Percentiles rank a stretch among this genome's conserved stretches.
Conservation (phyloP, 441 rosid genomes). For the Biscutella laevigata region DNA sequence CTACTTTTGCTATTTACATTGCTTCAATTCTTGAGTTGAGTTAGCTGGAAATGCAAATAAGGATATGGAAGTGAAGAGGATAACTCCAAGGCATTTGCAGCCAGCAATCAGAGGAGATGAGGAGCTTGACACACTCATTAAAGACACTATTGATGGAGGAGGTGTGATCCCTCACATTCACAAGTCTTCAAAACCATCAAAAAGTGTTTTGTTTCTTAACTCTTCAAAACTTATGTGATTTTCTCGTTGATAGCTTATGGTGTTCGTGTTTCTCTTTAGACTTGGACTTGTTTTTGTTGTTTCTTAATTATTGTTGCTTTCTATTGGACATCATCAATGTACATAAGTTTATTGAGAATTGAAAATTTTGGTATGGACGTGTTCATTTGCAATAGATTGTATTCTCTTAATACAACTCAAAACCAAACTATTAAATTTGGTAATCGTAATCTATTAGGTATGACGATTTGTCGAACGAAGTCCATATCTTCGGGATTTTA, state of each 20-base stretch:
- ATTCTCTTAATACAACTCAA: too few species aligned
- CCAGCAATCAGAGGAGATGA: slow-evolving; percentile 92
- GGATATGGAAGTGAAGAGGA: slow-evolving; percentile 91
- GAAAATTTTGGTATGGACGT: too few species aligned
- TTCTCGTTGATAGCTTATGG: slow-evolving; percentile 11
- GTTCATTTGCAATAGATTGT: too few species aligned
- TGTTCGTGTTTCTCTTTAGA: slow-evolving; percentile 10
- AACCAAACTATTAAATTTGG: too few species aligned
- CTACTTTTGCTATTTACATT: slow-evolving; percentile 82
- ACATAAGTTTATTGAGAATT: slow-evolving; percentile 19
- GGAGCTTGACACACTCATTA: slow-evolving; percentile 93
- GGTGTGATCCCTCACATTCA: slow-evolving; percentile 98
- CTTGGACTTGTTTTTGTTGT: neutral
- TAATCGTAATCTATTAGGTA: too few species aligned
- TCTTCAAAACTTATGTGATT: neutral
- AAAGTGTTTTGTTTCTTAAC: slow-evolving; percentile 32
- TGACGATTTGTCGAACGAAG: too few species aligned
- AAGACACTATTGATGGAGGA: slow-evolving; percentile 93
- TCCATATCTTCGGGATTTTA: too few species aligned
- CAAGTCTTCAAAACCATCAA: slow-evolving; percentile 85
- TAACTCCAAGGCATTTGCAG: slow-evolving; percentile 91
- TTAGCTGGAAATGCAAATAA: slow-evolving; percentile 89
- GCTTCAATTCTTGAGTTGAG: slow-evolving; percentile 87
- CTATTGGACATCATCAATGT: slow-evolving; percentile 24
- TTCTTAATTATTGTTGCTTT: slow-evolving; percentile 10